These are phyloP conservation scores for Penicillium dipodomyicola DNA, from an alignment of 495 filamentous ascomycete species.

Conservation along the genomic window DNA sequence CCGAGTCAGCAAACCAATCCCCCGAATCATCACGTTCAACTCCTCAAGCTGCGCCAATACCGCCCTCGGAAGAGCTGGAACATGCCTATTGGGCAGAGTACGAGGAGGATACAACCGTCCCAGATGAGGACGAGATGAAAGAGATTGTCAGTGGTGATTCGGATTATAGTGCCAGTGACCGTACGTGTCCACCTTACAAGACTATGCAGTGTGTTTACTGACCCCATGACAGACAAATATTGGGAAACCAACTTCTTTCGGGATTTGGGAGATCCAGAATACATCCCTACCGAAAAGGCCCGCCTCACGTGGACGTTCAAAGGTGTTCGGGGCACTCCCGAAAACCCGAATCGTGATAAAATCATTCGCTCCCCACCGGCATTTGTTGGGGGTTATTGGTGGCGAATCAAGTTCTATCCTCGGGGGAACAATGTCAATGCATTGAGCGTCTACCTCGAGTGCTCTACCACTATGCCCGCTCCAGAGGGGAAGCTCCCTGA, in stretches of 20 bases:
- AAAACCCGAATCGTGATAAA: conserved; percentile 55
- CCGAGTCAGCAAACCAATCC: conserved; percentile 10
- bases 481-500: conserved; percentile 40
- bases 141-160: conserved; percentile 52
- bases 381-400: conserved; percentile 61
- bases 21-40: conserved; percentile 12
- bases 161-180: conserved; percentile 54
- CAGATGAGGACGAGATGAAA: conserved; percentile 59
- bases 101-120: conserved; percentile 56
- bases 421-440: conserved; percentile 61
- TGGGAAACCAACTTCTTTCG: conserved; percentile 60
- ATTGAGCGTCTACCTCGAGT: conserved; percentile 64
- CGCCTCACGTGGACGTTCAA: conserved; percentile 60
- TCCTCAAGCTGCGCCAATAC: conserved; percentile 4
- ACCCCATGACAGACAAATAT: conserved; percentile 44
- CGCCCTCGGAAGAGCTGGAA: conserved; percentile 32
- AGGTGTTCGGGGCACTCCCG: conserved; percentile 59
- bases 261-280: conserved; percentile 59
- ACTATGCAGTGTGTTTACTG: conserved; percentile 9
- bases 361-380: conserved; percentile 61
- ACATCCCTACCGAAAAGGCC: conserved; percentile 49
- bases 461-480: conserved; percentile 47
- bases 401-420: conserved; percentile 70
- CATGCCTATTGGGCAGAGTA: conserved; percentile 49
- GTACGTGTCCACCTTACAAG: conserved; percentile 31